A percentile compares a stretch with the other conserved stretches of the same genome.
These are phyloP conservation scores for Cladophialophora yegresii DNA, from an alignment of 2,329 filamentous ascomycete genomes.

Conservation along the genomic window DNA sequence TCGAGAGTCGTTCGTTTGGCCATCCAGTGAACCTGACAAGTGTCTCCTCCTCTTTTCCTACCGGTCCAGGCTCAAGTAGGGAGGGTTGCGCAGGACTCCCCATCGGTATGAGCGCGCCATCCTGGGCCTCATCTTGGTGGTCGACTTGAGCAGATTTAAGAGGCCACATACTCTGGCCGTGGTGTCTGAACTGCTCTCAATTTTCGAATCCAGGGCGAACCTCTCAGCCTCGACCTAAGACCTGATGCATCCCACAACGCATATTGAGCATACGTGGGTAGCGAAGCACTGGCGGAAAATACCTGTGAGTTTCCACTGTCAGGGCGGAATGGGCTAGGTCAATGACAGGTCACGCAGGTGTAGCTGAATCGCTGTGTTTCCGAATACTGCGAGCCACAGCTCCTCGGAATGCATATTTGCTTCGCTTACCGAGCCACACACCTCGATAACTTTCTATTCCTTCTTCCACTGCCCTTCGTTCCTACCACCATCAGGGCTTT, in stretches of 20 bases:
- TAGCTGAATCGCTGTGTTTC: neutral
- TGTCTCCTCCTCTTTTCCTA: slow-evolving; percentile 8
- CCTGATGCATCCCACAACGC: neutral
- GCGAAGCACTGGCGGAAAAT: neutral
- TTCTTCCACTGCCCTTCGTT: neutral
- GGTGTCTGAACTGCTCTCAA: neutral
- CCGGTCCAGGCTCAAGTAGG: neutral
- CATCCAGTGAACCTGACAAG: slow-evolving; percentile 37
- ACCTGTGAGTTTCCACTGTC: neutral
- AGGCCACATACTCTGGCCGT: slow-evolving; percentile 29
- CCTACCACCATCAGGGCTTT: neutral
- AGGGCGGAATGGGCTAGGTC: neutral
- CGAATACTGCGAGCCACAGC: neutral
- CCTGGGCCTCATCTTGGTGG: slow-evolving; percentile 1
- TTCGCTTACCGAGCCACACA: too few species aligned
- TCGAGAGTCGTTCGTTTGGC: slow-evolving; percentile 54
- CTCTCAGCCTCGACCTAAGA: neutral
- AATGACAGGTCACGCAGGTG: neutral
- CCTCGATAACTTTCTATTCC: neutral
- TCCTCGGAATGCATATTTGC: neutral
- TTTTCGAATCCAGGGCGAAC: neutral
- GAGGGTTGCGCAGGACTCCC: neutral
- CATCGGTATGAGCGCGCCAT: neutral
- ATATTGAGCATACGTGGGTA: neutral
- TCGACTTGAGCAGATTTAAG: slow-evolving; percentile 21